phyloP scores from a whole-genome alignment of 2,329 filamentous ascomycete species.

The Aschersonia sp. region DNA sequence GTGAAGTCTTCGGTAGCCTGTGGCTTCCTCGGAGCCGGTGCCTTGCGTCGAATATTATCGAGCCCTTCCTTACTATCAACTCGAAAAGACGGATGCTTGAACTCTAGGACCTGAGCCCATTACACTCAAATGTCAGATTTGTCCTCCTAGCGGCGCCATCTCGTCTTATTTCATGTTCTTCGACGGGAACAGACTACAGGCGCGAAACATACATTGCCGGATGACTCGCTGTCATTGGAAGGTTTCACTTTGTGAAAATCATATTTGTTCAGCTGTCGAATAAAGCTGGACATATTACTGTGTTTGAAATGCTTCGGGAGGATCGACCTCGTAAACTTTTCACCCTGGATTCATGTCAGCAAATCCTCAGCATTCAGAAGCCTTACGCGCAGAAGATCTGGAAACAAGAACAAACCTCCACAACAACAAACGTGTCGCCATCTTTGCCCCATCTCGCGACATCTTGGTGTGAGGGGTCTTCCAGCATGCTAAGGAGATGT shows the following conservation, averaged over 20 bases:
- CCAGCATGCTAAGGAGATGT: constrained; percentile 51
- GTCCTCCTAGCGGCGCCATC: too few relatives aligned
- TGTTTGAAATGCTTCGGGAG: constrained; percentile 98
- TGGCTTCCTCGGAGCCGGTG: constrained; percentile 74
- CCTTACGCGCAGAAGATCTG: constrained; percentile 3
- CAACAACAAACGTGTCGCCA: constrained; percentile 89
- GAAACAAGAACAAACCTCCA: constrained; percentile 51
- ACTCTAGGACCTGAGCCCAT: constrained; percentile 47
- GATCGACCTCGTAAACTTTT: constrained; percentile 95
- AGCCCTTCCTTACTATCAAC: constrained; percentile 91
- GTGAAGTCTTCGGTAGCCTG: constrained; percentile 56
- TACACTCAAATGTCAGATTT: too few relatives aligned
- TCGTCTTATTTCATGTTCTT: too few relatives aligned
- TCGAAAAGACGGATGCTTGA: constrained; percentile 93
- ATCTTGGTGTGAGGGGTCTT: constrained; percentile 82
- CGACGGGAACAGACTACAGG: not conserved
- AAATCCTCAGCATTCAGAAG: not conserved
- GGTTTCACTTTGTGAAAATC: constrained; percentile 92
- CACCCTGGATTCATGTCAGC: constrained; percentile 46
- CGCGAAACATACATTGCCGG: constrained; percentile 18
- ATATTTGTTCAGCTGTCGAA: constrained; percentile 91
- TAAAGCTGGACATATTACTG: constrained; percentile 95
- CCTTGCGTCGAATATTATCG: constrained; percentile 92
- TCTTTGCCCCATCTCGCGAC: constrained; percentile 94
- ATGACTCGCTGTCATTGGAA: constrained; percentile 20